Evolutionary conservation across 2,329 filamentous ascomycete species (phyloP).

Genomic region (Iodosphaeria phyllophila): DNA sequence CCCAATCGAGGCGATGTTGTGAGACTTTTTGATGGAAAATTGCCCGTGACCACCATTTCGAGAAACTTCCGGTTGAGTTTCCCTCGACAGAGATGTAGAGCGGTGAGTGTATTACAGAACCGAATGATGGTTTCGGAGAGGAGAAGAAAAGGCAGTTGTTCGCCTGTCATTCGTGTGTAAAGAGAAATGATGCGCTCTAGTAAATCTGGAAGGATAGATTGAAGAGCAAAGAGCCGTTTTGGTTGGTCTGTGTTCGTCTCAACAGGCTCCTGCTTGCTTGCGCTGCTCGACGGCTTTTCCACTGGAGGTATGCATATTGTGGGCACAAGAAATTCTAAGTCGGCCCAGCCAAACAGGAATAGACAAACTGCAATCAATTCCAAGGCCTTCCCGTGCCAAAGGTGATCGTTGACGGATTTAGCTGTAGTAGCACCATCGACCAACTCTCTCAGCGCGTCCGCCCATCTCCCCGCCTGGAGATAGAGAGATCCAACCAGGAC

Average conservation of each 20-base stretch:
- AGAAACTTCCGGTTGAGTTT: constrained; percentile 40
- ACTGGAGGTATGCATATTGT: constrained; percentile 30
- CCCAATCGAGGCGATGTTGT: constrained; percentile 35
- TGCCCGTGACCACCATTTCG: constrained; percentile 46
- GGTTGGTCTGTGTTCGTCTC: constrained; percentile 27
- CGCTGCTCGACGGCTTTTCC: constrained; percentile 21
- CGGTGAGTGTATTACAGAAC: constrained; percentile 50
- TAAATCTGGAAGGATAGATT: constrained; percentile 49
- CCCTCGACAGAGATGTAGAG: constrained; percentile 47
- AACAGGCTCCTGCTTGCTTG: constrained; percentile 15
- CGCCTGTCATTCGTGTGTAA: constrained; percentile 51
- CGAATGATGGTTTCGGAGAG: constrained; percentile 57
- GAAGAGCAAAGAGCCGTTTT: constrained; percentile 33
- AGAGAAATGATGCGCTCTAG: constrained; percentile 56
- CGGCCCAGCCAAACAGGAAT: constrained; percentile 67
- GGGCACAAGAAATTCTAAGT: constrained; percentile 65
- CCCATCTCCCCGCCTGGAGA: constrained; percentile 78
- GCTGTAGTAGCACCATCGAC: constrained; percentile 62
- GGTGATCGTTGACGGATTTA: constrained; percentile 66
- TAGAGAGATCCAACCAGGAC: constrained; percentile 74
- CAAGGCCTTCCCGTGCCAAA: constrained; percentile 95
- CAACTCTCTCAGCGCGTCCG: constrained; percentile 69
- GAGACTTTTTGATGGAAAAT: constrained; percentile 27
- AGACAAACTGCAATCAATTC: constrained; percentile 74
- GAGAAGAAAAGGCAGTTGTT: constrained; percentile 52